These are phyloP conservation scores for Combretum micranthum DNA, from an alignment of 345 rosid species.

Conservation along the genomic window DNA sequence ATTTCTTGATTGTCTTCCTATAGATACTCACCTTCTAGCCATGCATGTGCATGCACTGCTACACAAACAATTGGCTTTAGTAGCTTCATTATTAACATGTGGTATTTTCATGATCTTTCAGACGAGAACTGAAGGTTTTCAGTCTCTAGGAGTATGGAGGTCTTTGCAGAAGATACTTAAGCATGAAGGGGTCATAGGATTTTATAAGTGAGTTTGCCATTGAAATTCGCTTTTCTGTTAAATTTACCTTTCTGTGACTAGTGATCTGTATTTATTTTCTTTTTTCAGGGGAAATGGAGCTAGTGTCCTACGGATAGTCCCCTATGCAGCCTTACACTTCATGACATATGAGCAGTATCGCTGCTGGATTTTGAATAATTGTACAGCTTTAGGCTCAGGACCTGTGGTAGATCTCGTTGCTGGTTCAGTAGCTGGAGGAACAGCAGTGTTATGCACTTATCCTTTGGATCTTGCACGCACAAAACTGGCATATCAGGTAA, in stretches of 20 bases:
- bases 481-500: conserved; percentile 95
- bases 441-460: conserved; percentile 91
- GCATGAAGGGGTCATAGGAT: conserved; percentile 80
- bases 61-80: background rate
- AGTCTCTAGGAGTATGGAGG: conserved; percentile 64
- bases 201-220: conserved; percentile 57
- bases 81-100: background rate
- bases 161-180: conserved; percentile 67
- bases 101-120: conserved; percentile 13
- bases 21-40: too few relatives aligned
- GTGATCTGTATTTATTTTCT: conserved; percentile 8
- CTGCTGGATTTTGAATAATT: conserved; percentile 71
- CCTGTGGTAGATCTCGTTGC: conserved; percentile 89
- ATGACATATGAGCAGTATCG: conserved; percentile 95
- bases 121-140: conserved; percentile 86
- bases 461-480: conserved; percentile 96
- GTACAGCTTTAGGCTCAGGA: conserved; percentile 68
- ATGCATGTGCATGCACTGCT: background rate
- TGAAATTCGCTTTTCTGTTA: conserved; percentile 1
- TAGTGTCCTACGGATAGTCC: conserved; percentile 87
- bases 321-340: conserved; percentile 94
- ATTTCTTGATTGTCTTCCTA: too few relatives aligned
- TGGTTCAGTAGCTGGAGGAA: conserved; percentile 94
- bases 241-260: conserved; percentile 6
- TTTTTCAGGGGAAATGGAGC: conserved; percentile 86